phyloP scores from a whole-genome alignment of 2,329 filamentous ascomycete genomes.

The Xylaria sp. region DNA sequence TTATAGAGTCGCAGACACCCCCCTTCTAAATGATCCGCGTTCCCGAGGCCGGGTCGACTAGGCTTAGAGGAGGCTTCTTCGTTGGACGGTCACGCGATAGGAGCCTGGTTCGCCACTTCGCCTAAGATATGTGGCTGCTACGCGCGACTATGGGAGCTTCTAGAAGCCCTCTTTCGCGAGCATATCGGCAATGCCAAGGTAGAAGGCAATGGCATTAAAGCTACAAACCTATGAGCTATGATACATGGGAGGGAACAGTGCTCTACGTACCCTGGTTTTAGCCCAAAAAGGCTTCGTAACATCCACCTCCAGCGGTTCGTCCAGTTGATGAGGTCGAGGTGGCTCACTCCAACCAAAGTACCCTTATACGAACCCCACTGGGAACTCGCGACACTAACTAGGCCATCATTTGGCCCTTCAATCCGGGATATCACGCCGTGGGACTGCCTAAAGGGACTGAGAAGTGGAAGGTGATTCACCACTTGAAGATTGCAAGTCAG shows the following conservation, averaged over 20 bases:
- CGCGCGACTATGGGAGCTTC: not conserved
- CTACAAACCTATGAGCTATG: constrained; percentile 41
- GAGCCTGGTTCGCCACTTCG: not conserved
- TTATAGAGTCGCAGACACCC: not conserved
- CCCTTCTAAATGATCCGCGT: not conserved
- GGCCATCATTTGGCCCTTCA: constrained; percentile 68
- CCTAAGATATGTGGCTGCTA: not conserved
- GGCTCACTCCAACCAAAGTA: constrained; percentile 65
- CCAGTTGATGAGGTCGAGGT: constrained; percentile 72
- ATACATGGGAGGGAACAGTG: not conserved
- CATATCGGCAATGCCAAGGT: constrained; percentile 71
- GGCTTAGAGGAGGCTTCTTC: not conserved
- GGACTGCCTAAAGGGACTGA: constrained; percentile 66
- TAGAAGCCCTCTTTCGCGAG: constrained; percentile 67
- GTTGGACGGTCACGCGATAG: not conserved
- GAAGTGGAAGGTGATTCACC: constrained; percentile 60
- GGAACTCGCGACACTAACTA: constrained; percentile 69
- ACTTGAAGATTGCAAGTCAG: constrained; percentile 25
- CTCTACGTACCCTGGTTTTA: constrained; percentile 55
- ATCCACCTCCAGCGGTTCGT: constrained; percentile 64
- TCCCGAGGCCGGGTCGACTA: not conserved
- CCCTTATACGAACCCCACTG: constrained; percentile 69
- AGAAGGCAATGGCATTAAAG: constrained; percentile 72
- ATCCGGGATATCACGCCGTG: constrained; percentile 54
- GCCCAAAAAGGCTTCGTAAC: constrained; percentile 59